phyloP scores from a whole-genome alignment of 31 red algal genomes.

The Porphyra umbilicalis region DNA sequence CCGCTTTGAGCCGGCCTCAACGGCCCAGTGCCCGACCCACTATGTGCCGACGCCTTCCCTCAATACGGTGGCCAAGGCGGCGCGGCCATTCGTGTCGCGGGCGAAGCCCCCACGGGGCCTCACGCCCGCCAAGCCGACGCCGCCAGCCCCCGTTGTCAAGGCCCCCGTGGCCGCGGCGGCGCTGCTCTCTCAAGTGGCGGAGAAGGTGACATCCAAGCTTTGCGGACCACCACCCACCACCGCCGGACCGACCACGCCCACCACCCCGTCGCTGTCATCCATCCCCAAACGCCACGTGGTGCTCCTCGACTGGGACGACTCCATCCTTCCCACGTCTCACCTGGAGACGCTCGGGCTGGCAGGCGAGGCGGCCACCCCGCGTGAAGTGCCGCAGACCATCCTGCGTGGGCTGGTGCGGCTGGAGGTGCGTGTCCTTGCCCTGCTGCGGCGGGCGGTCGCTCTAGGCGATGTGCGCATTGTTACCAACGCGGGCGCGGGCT shows the following conservation, averaged over 20 bases:
- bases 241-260: not conserved
- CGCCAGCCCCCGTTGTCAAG: not conserved
- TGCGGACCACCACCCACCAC: not conserved
- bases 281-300: conserved; percentile 25
- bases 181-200: not conserved
- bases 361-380: conserved; percentile 20
- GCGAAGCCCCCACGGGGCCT: not conserved
- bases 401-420: conserved; percentile 31
- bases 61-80: not conserved
- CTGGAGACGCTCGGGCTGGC: conserved; percentile 58
- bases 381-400: conserved; percentile 8
- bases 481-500: conserved; percentile 93
- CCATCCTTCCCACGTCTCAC: conserved; percentile 65
- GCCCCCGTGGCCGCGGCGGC: not conserved
- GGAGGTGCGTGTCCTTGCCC: conserved; percentile 52
- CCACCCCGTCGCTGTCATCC: not conserved
- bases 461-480: conserved; percentile 73
- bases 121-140: not conserved
- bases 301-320: conserved; percentile 98
- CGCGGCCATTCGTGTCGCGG: not conserved
- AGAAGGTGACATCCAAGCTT: not conserved
- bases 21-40: not conserved
- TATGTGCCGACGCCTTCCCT: not conserved
- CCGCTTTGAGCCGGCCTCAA: not conserved
- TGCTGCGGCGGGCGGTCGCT: conserved; percentile 46